Evolutionary conservation across 2,329 filamentous ascomycete species (phyloP), one percentile per base, ranked within the genome.

Genomic region (Aspergillus piperis): DNA sequence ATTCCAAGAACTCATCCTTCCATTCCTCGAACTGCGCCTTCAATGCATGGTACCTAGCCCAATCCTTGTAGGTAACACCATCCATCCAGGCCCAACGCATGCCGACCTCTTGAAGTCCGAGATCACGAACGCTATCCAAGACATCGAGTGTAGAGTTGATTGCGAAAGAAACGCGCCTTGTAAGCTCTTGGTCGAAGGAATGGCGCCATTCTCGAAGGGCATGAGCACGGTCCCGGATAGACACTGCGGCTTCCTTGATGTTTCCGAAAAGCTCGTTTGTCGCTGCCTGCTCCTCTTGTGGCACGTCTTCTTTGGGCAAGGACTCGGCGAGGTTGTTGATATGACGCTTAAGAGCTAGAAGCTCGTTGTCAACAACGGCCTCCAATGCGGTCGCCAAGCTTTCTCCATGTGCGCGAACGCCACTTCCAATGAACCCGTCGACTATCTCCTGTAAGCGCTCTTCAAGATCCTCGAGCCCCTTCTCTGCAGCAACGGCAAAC

Each of bases 71-170:
- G 1, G 94, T 96, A 62, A 99, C 86, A 32, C 92, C 92, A 60
- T 98, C 92, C 79, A 92, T 95, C 89, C 91, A 96, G 11, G 94
- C 92, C 93, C 95, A 99, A 61, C 80, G 84, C 87, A 96, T 94
- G 59, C 93, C 93, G 57, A 97, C 92, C 74, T 96, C 91, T 73
- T 96, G 91, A 36, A 97, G 83, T 5, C 92, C 91, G 38, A 96
- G 82, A 68, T 93, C 90, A 44, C 91, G 87, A 62, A 95, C 93
- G 70, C 87, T 86, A 64, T 94, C 90, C 32, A 97, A 84, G 15
- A 96, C 91, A 71, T 88, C 85, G 57, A 96, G 86, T 49, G 94
- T 94, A 42, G 89, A 89, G 68, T 91, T 84, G n/a, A 92, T 87
- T 8, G 91, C 90, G 50, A 86, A 83, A 58, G 86, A 84, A 59